Base-by-base conservation (phyloP, 2,329 filamentous ascomycete species). In the Berkeleyomyces rouxiae region DNA sequence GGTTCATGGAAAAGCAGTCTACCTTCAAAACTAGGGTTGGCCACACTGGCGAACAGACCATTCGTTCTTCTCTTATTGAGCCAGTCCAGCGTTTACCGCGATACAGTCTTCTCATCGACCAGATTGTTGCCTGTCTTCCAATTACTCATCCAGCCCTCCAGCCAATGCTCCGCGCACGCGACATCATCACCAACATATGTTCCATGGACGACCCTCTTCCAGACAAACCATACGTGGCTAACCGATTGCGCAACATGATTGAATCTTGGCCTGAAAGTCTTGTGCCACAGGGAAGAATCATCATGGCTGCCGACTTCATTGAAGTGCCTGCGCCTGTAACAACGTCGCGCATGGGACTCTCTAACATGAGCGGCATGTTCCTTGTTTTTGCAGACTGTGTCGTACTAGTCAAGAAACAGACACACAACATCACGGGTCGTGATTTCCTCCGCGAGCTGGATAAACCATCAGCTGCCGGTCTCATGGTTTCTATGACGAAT, bases 61-160 rank as follows among this genome's bases (percentile, higher is more conserved):
- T 97, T 61, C 90, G 89, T 58, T 97, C 93, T 3, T 82, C 93
- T 66, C 80, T 99, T 62, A 99, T 99, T 71, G 93, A 99, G 73
- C 93, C 93, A 2, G 91, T 99, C 0, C 93, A 99, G 72, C 82
- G 93, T 61, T 79, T 99, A 61, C 93, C 93, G 36, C 86, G 93
- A 36, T 99, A 99, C 74, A 96, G 90, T 69, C 78, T 99, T 43
- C 86, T 97, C 70, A 97, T 99, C 68, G 93, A 99, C 74, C 91
- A 95, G 69, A 96, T 99, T 70, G 82, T 93, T 58, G 84, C 86
- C 67, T 90, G 87, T 65, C 80, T 97, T 16, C 91, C 92, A 3
- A 82, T 91, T 59, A 84, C 87, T 7, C 91, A 97, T 71, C 88
- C 90, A 2, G 91, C 91, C 0, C 79, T 96, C 61, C 86, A 87